phyloP scores from a whole-genome alignment of 2,329 filamentous ascomycete species.

The Ceratocystis eucalypticola region DNA sequence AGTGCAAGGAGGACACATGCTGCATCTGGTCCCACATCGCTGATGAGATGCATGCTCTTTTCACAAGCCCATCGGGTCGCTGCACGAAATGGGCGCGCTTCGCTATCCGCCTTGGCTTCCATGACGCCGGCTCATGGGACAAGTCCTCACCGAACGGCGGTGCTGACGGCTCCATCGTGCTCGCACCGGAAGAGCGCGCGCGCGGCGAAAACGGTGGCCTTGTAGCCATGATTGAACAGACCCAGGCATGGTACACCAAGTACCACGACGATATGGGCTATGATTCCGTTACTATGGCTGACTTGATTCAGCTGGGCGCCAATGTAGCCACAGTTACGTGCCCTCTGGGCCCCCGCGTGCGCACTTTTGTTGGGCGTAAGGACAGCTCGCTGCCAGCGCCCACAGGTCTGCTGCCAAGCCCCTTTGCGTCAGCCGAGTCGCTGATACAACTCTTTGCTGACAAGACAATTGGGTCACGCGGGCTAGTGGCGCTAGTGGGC shows the following conservation, averaged over 20 bases:
- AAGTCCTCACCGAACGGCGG: conserved; percentile 29
- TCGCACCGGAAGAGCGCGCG: conserved; percentile 29
- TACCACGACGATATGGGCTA: conserved; percentile 25
- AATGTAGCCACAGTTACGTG: conserved; percentile 37
- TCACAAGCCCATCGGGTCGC: conserved; percentile 28
- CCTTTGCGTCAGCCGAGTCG: conserved; percentile 32
- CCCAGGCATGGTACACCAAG: conserved; percentile 30
- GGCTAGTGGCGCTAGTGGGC: conserved; percentile 41
- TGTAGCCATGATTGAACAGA: conserved; percentile 30
- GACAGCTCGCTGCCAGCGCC: conserved; percentile 32
- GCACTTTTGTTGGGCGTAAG: conserved; percentile 38
- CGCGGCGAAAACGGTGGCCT: conserved; percentile 36
- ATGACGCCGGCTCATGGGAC: conserved; percentile 35
- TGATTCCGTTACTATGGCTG: conserved; percentile 35
- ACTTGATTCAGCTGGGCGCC: conserved; percentile 41
- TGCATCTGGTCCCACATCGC: conserved; percentile 35
- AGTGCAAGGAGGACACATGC: conserved; percentile 30
- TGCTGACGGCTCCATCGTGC: conserved; percentile 35
- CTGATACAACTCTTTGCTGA: conserved; percentile 37
- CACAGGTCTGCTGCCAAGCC: conserved; percentile 32
- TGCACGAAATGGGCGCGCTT: conserved; percentile 33
- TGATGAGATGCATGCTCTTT: conserved; percentile 28
- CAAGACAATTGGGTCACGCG: conserved; percentile 39
- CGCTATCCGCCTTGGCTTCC: conserved; percentile 36
- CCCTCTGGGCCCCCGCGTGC: conserved; percentile 34